Percentiles rank a stretch among this genome's conserved stretches.
phyloP scores from a whole-genome alignment of 208 protist genomes.

The Trypanosoma congolense region DNA sequence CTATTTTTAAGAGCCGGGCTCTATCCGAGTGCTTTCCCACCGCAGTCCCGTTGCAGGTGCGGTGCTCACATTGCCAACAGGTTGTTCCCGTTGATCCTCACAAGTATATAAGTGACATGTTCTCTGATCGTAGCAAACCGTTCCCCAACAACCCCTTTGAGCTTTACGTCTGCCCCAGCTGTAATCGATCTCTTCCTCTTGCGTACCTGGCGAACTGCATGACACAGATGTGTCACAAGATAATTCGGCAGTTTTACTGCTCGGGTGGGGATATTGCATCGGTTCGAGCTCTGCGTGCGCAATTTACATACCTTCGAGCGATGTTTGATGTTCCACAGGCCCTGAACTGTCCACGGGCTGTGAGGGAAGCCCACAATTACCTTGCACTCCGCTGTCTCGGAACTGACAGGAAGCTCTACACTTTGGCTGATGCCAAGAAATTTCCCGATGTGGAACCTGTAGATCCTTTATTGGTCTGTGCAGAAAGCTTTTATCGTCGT shows the following conservation, averaged over 20 bases:
- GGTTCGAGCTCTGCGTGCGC: constrained; percentile 58
- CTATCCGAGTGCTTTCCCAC: constrained; percentile 74
- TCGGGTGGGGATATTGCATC: constrained; percentile 53
- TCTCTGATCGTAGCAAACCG: constrained; percentile 16
- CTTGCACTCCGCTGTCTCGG: constrained; percentile 70
- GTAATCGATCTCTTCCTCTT: constrained; percentile 42
- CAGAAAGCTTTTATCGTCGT: constrained; percentile 80
- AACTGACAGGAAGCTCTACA: constrained; percentile 56
- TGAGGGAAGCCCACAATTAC: constrained; percentile 62
- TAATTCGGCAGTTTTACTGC: constrained; percentile 78
- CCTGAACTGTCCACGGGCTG: constrained; percentile 43
- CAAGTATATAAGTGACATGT: constrained; percentile 55
- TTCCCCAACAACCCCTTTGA: constrained; percentile 35
- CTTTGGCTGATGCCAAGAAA: constrained; percentile 30
- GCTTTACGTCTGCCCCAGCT: constrained; percentile 73
- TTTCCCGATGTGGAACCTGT: constrained; percentile 48
- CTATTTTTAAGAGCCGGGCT: constrained; percentile 61
- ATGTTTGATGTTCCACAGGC: constrained; percentile 86
- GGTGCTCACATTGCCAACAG: constrained; percentile 58
- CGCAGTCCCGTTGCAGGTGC: constrained; percentile 64
- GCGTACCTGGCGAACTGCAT: constrained; percentile 82
- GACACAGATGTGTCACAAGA: constrained; percentile 60
- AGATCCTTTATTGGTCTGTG: constrained; percentile 60
- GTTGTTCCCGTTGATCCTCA: constrained; percentile 79
- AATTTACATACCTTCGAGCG: constrained; percentile 86